phyloP scores from a whole-genome alignment of 2,329 filamentous ascomycete species.

The Aspergillus latus region DNA sequence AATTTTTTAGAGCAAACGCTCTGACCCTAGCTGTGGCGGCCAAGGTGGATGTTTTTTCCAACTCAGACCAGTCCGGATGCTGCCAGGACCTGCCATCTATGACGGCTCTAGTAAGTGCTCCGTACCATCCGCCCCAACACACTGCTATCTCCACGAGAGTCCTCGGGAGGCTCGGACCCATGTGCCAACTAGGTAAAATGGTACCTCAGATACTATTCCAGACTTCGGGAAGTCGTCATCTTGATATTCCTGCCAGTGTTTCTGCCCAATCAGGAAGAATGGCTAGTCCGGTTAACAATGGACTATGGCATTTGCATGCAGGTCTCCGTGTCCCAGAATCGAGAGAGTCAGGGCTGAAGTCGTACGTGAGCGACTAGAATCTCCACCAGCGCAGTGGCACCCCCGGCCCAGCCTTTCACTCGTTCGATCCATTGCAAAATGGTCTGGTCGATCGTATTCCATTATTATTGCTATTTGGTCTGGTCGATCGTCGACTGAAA shows the following conservation, averaged over 20 bases:
- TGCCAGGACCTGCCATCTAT: background rate
- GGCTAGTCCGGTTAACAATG: background rate
- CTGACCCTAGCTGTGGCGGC: background rate
- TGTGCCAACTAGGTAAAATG: constrained; percentile 2
- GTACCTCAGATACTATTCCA: background rate
- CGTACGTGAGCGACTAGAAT: background rate
- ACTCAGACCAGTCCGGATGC: background rate
- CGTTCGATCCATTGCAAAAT: background rate
- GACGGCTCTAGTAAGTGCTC: background rate
- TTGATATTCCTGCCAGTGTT: background rate
- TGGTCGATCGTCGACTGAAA: background rate
- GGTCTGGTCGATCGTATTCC: no score
- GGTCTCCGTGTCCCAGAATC: background rate
- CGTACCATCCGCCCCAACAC: background rate
- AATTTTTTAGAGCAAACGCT: background rate
- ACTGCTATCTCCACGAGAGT: background rate
- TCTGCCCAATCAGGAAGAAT: background rate
- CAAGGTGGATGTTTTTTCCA: background rate
- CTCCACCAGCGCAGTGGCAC: constrained; percentile 3
- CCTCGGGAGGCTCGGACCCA: constrained; percentile 1
- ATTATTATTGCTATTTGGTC: background rate
- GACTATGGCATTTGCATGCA: background rate
- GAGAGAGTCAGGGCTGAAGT: background rate
- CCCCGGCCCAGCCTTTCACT: background rate
- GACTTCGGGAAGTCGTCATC: background rate